Conservation (phyloP, 2,329 filamentous ascomycete genomes). For the Sclerotinia subarctica region DNA sequence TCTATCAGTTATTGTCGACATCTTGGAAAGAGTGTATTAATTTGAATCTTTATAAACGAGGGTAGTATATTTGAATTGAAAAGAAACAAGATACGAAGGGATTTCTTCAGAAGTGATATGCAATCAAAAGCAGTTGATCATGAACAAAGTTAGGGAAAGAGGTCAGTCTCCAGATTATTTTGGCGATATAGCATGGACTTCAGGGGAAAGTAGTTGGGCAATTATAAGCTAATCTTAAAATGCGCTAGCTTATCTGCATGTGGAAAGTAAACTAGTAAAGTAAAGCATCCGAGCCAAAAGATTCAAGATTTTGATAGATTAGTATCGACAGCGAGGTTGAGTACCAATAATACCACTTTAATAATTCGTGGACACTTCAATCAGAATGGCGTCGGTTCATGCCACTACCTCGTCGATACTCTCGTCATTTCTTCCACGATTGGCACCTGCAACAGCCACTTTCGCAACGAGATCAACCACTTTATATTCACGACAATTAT, state of each 20-base stretch:
- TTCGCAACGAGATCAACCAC: slow-evolving; percentile 45
- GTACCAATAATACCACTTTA: background rate
- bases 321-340: background rate
- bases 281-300: slow-evolving; percentile 5
- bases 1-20: slow-evolving; percentile 38
- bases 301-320: slow-evolving; percentile 12
- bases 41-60: slow-evolving; percentile 18
- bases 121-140: slow-evolving; percentile 20
- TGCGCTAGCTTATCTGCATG: slow-evolving; percentile 15
- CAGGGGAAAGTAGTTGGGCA: slow-evolving; percentile 21
- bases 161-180: slow-evolving; percentile 21
- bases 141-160: slow-evolving; percentile 24
- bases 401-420: slow-evolving; percentile 42
- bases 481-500: slow-evolving; percentile 46
- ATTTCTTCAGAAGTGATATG: slow-evolving; percentile 17
- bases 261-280: slow-evolving; percentile 7
- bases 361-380: background rate
- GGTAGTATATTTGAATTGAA: slow-evolving; percentile 3
- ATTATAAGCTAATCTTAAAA: slow-evolving; percentile 17
- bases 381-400: slow-evolving; percentile 47
- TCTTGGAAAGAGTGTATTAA: slow-evolving; percentile 26
- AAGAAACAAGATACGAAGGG: slow-evolving; percentile 14
- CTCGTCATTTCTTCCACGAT: slow-evolving; percentile 54
- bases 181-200: slow-evolving; percentile 19
- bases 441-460: slow-evolving; percentile 45